Base-by-base conservation (phyloP, 306 rosid genomes). In the Mimosa pudica region DNA sequence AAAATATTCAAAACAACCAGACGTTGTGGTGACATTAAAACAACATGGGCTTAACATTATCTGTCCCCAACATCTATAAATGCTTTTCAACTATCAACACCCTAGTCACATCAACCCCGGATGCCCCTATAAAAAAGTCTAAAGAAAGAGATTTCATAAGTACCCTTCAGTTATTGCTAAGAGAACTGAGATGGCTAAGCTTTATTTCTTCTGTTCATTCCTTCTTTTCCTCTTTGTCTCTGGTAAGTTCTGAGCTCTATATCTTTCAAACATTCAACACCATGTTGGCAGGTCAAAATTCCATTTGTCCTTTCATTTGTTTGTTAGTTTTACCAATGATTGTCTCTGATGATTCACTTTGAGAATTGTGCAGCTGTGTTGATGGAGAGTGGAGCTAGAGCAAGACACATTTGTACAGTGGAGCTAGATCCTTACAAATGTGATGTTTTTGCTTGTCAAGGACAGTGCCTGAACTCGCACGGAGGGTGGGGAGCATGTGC, bases 341-440 rank as follows among this genome's bases (percentile, higher is more conserved):
- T 10, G 72, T 11, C 30, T 44, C 10, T 62, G 44, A 62, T 35
- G 63, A n/a, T 10, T 10, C 10, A 47, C 17, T 30, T 14, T 8
- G 46, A 47, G 51, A 64, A 16, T 11, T 14, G 52, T 47, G 80
- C 48, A 76, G 73, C 13, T 46, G 73, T 33, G 52, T 47, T 41
- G 64, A 32, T 65, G 63, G 51, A 8, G 47, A 61, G 36, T 47
- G 64, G n/a, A 10, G 73, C 48, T 36, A 8, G 7, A 0, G 80
- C 63, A 2, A 17, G n/a, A 14, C 46, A 8, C 6, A 2, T 47
- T 5, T 76, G 80, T 64, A 4, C 61, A 48, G 80, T 47, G 80
- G 80, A 64, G 64, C 36, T 76, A 24, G 51, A 76, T 48, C 73
- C 80, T 6, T 48, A 64, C 51, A 7, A 10, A 6, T 76, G 80